Percentiles rank a stretch among this genome's conserved stretches.
These are phyloP conservation scores for Fusarium oligoseptatum DNA, from an alignment of 2,329 filamentous ascomycete genomes.

Conservation along the genomic window DNA sequence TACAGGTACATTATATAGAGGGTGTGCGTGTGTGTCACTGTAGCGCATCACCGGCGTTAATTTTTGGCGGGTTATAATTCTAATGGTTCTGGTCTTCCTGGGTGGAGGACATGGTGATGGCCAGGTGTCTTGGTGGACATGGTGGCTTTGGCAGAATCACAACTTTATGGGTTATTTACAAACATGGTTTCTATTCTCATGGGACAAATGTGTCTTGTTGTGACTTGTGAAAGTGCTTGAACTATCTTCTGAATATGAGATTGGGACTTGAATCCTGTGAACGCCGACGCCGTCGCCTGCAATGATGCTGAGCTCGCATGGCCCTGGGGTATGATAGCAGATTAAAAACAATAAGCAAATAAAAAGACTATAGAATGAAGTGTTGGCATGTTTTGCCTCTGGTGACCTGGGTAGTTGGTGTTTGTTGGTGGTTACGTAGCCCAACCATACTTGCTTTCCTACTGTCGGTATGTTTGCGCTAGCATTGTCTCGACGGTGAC, in stretches of 20 bases:
- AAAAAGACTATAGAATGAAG: conserved; percentile 7
- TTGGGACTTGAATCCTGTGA: conserved; percentile 6
- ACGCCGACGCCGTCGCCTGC: conserved; percentile 30
- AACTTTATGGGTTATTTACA: conserved; percentile 7
- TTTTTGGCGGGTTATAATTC: conserved; percentile 25
- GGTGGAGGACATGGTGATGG: not conserved
- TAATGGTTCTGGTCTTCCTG: conserved; percentile 6
- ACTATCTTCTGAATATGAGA: conserved; percentile 13
- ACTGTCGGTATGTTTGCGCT: conserved; percentile 42
- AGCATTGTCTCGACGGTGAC: conserved; percentile 46
- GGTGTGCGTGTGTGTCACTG: conserved; percentile 4
- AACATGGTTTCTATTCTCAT: not conserved
- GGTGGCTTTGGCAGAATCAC: conserved; percentile 11
- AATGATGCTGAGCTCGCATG: conserved; percentile 21
- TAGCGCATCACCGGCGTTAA: conserved; percentile 27
- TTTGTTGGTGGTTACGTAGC: conserved; percentile 7
- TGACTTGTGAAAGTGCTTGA: conserved; percentile 16
- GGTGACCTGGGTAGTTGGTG: not conserved
- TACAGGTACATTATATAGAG: conserved; percentile 34
- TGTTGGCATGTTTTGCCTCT: too few species aligned
- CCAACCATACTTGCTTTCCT: conserved; percentile 38
- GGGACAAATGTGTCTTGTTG: conserved; percentile 1
- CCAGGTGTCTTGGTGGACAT: conserved; percentile 8
- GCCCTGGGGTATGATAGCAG: not conserved
- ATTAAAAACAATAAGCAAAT: conserved; percentile 13